These are phyloP conservation scores for Stephania cephalantha DNA, from an alignment of 164 flowering plant species.

Conservation along the genomic window DNA sequence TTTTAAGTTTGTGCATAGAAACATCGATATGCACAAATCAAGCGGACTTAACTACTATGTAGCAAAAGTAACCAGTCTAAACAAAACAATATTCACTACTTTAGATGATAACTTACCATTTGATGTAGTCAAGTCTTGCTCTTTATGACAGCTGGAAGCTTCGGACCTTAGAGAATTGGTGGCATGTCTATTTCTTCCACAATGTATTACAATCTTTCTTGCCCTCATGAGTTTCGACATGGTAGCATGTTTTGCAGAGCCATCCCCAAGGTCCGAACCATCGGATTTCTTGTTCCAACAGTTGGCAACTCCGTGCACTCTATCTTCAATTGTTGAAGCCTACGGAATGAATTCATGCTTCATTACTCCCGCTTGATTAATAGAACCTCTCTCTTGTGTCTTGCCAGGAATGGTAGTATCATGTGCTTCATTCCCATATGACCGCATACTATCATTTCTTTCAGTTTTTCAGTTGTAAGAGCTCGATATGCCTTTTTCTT, in stretches of 20 bases:
- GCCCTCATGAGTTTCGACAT: constrained; percentile 53
- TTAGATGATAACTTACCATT: constrained; percentile 46
- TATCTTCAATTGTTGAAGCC: constrained; percentile 34
- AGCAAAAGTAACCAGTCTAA: background rate
- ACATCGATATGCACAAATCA: too few relatives aligned
- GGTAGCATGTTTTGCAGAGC: constrained; percentile 32
- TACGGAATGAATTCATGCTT: constrained; percentile 47
- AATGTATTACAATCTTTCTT: too few relatives aligned
- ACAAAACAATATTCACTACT: background rate
- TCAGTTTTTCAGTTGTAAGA: constrained; percentile 25
- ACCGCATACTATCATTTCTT: constrained; percentile 31
- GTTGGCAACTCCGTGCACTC: constrained; percentile 30
- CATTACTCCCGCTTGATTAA: too few relatives aligned
- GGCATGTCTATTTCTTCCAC: too few relatives aligned
- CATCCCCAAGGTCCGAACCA: constrained; percentile 34
- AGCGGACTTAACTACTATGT: too few relatives aligned
- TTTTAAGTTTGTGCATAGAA: too few relatives aligned
- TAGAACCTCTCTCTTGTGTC: constrained; percentile 35
- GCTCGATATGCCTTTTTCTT: constrained; percentile 52
- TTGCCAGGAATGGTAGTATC: constrained; percentile 34
- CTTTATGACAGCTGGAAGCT: too few relatives aligned
- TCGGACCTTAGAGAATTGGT: too few relatives aligned
- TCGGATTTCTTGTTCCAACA: constrained; percentile 41
- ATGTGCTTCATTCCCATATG: constrained; percentile 30
- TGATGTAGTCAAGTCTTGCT: too few relatives aligned